A percentile compares a stretch with the other conserved stretches of the same genome.
These are phyloP conservation scores for Deinandra increscens DNA, from an alignment of 129 eudicot species.

Conservation along the genomic window DNA sequence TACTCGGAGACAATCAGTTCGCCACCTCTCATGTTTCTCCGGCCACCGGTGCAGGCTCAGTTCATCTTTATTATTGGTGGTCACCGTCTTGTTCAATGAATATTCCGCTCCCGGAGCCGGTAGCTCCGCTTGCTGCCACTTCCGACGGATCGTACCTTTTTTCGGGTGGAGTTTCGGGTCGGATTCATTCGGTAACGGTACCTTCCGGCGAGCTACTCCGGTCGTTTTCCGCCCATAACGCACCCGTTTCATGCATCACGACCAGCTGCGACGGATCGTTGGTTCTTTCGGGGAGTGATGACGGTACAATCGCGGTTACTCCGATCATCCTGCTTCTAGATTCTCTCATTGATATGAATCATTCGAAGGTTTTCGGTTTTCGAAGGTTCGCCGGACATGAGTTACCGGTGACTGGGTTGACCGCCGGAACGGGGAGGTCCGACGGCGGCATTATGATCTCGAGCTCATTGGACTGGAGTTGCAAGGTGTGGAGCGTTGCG, in stretches of 20 bases:
- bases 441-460: conserved; percentile 38
- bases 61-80: conserved; percentile 45
- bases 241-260: conserved; percentile 35
- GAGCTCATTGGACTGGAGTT: conserved; percentile 41
- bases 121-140: conserved; percentile 41
- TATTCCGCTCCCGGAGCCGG: conserved; percentile 43
- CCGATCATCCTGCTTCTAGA: conserved; percentile 29
- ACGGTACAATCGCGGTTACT: conserved; percentile 33
- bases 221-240: conserved; percentile 37
- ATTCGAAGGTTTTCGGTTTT: neutral
- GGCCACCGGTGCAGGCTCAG: conserved; percentile 30
- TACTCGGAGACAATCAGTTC: conserved; percentile 26
- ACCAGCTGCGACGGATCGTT: conserved; percentile 35
- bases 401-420: conserved; percentile 29
- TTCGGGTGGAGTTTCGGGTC: conserved; percentile 45
- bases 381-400: conserved; percentile 34
- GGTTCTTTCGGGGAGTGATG: conserved; percentile 41
- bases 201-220: conserved; percentile 35
- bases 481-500: conserved; percentile 42
- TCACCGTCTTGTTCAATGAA: conserved; percentile 15
- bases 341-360: conserved; percentile 2
- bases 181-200: conserved; percentile 27
- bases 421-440: conserved; percentile 24
- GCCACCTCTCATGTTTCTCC: conserved; percentile 44
- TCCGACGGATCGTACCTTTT: conserved; percentile 36